phyloP scores from a whole-genome alignment of 352 stramenopile genomes.

The Thalassiosira hispida region DNA sequence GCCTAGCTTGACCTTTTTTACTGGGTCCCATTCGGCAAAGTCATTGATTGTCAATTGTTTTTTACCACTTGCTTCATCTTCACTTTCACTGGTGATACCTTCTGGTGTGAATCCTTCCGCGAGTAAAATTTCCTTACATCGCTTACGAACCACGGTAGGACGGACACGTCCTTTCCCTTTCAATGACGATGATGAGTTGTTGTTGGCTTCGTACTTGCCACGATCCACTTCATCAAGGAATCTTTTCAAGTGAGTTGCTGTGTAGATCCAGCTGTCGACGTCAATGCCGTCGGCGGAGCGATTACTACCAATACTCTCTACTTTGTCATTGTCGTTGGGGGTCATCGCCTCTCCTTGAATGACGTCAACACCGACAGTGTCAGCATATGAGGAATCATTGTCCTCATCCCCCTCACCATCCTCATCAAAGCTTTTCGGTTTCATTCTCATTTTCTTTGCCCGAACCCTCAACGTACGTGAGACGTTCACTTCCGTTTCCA shows the following conservation, averaged over 20 bases:
- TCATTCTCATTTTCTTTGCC: slow-evolving; percentile 32
- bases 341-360: slow-evolving; percentile 2
- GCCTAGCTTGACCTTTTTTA: slow-evolving; percentile 90
- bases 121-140: slow-evolving; percentile 54
- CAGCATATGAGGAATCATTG: no score
- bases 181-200: no score
- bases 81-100: slow-evolving; percentile 47
- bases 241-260: slow-evolving; percentile 70
- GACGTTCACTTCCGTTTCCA: slow-evolving; percentile 85
- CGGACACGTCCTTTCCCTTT: slow-evolving; percentile 39
- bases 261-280: slow-evolving; percentile 74
- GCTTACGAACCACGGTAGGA: slow-evolving; percentile 38
- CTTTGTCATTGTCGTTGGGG: slow-evolving; percentile 12
- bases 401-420: slow-evolving; percentile 9
- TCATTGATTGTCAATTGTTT: slow-evolving; percentile 38
- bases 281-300: background rate
- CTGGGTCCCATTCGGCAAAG: slow-evolving; percentile 88
- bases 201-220: no score
- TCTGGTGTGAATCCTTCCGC: slow-evolving; percentile 48
- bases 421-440: slow-evolving; percentile 30
- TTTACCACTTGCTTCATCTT: slow-evolving; percentile 58
- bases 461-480: slow-evolving; percentile 69
- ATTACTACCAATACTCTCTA: background rate
- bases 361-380: no score
- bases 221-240: slow-evolving; percentile 82